Evolutionary conservation across 495 filamentous ascomycete genomes (phyloP), one percentile per base, ranked within the genome.

Genomic region (Aspergillus kassunensis): DNA sequence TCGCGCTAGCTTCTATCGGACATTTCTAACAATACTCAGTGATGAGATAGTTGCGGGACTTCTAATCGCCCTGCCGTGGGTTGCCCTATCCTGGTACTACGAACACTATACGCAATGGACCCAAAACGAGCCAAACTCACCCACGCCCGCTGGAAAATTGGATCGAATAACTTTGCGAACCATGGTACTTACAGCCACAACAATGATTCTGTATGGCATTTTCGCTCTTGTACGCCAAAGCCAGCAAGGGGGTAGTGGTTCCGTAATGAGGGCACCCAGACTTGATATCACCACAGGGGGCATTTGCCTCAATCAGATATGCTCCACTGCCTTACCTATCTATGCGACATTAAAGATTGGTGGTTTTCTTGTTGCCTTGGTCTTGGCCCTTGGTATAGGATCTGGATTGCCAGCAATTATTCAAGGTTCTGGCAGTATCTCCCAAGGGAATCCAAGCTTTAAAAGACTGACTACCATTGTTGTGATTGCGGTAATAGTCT

Each of bases 261-360:
- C 58, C 0, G 41, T 54, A 0, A 24, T 55, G 9, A 59, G 55
- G 44, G 47, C 61, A 4, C 62, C 65, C 11, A 51, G 43, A 19
- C 18, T 65, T 4, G 57, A 57, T 43, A 37, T 39, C 2, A 55
- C 51, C n/a, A 57, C 45, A 0, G 62, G 37, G 4, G 49, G 55
- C 15, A 40, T 51, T 18, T 54, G 59, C 1, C 31, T 74, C 41
- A 29, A 64, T 25, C 66, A 64, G 20, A 45, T 63, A 12, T 49
- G 47, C 30, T 68, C 69, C 15, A 60, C 83, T 25, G 73, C 69
- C 18, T 56, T 85, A 18, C 82, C 82, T 0, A 76, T 81, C 51
- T 83, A 80, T 53, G 79, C 81, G 18, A 58, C 77, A 0, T 62
- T 81, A 56, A 75, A 81, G 30, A 60, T 84, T 16, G 82, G 82